phyloP scores from a whole-genome alignment of 371 early-diverging fungal species.

The Apophysomyces sp. region DNA sequence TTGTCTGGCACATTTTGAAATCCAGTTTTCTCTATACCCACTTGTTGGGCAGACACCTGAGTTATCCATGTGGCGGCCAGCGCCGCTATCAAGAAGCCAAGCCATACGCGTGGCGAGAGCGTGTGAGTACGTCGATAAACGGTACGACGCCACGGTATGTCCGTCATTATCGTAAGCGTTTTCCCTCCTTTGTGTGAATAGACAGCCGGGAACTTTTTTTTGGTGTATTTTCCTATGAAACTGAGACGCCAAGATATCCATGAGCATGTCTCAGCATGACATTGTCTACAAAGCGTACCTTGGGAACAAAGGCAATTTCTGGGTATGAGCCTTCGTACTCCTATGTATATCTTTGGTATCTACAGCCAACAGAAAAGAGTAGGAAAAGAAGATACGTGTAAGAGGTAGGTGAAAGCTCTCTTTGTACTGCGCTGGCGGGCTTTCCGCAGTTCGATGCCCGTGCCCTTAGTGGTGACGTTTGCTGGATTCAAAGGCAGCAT shows the following conservation, averaged over 20 bases:
- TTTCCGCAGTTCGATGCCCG: too few relatives aligned
- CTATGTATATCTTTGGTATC: not conserved
- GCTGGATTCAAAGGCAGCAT: too few relatives aligned
- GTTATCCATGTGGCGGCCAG: conserved; percentile 9
- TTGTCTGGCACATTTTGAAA: conserved; percentile 54
- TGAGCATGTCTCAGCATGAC: not conserved
- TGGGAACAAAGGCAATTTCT: not conserved
- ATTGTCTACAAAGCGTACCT: not conserved
- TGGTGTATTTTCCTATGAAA: not conserved
- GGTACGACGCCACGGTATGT: conserved; percentile 8
- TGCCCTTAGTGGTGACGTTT: too few relatives aligned
- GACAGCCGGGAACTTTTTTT: not conserved
- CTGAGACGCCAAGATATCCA: not conserved
- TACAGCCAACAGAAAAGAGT: too few relatives aligned
- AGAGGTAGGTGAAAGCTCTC: too few relatives aligned
- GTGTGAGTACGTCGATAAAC: not conserved
- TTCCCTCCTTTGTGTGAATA: not conserved
- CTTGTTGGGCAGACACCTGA: conserved; percentile 16
- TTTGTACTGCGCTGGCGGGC: too few relatives aligned
- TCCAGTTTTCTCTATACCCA: conserved; percentile 31
- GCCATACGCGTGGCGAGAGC: conserved; percentile 2
- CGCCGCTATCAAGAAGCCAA: conserved; percentile 14
- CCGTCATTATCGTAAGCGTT: conserved; percentile 8
- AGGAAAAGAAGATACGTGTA: too few relatives aligned
- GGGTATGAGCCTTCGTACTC: not conserved